Conservation (phyloP, 345 rosid genomes). For the Cochlearia excelsa region DNA sequence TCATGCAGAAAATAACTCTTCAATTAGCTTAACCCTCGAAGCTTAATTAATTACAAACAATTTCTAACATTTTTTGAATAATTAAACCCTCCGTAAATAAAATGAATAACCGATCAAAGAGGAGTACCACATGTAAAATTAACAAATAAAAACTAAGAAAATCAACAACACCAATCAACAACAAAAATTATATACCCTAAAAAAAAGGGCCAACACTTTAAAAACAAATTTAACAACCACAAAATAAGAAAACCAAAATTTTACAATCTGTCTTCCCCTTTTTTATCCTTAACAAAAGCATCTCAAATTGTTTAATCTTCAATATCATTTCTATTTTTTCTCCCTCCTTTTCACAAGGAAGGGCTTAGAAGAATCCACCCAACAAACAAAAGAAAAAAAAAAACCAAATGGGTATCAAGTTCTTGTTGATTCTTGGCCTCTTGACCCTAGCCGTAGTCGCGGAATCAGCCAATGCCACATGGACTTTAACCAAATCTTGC, state of each 20-base stretch:
- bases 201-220: conserved; percentile 22
- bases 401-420: conserved; percentile 41
- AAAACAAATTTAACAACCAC: conserved; percentile 36
- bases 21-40: not conserved
- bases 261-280: conserved; percentile 21
- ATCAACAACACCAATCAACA: conserved; percentile 20
- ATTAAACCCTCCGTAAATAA: not conserved
- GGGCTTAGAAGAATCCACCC: conserved; percentile 36
- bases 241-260: conserved; percentile 19
- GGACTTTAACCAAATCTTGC: conserved; percentile 30
- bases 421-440: conserved; percentile 38
- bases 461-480: conserved; percentile 31
- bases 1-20: too few species aligned
- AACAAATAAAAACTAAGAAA: conserved; percentile 27
- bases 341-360: conserved; percentile 42
- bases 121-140: conserved; percentile 29
- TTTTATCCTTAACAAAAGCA: conserved; percentile 35
- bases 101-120: conserved; percentile 25
- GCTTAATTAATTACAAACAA: not conserved
- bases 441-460: conserved; percentile 31
- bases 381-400: not conserved
- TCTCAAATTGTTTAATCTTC: conserved; percentile 20
- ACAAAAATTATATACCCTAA: conserved; percentile 2
- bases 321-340: conserved; percentile 32
- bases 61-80: not conserved